Evolutionary conservation across 176 grass and related monocot genomes (phyloP), one percentile per base, ranked within the genome.

Genomic region (Juncus inflexus): DNA sequence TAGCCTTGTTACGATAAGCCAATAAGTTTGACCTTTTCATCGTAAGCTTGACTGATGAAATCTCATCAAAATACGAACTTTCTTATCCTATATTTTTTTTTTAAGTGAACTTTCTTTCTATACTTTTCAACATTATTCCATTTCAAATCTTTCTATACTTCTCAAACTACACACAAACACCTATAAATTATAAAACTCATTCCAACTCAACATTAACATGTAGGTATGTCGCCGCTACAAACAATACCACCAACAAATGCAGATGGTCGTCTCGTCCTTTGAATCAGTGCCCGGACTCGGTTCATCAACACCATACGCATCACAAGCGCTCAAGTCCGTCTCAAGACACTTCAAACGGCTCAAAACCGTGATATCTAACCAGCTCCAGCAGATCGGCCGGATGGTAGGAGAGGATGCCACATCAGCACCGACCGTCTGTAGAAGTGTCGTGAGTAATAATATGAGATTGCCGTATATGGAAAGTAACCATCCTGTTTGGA

Each of bases 261-360:
- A 86, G 63, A 86, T 78, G 74, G 83, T 81, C 58, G 75, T 81
- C 8, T 78, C 83, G 57, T 81, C 74, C 2, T 82, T 86, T 14
- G 83, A 86, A 36, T 78, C 78, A 10, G 69, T 86, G 14, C 72
- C 78, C 35, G 83, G 83, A 42, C 74, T 78, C 1, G 77, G 65
- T 50, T 74, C 67, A 58, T 72, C 83, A 10, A 77, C 83, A 43
- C 83, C 83, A 9, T 86, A 55, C 14, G 50, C 83, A 6, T 77
- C 78, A 1, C 50, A 62, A 63, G 74, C 74, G 35, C 67, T 81
- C 37, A 81, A 77, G 60, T 43, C 83, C 66, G 67, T 81, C 19
- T 69, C 83, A 12, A 81, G 72, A 6, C 73, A 86, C 52, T 86
- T 86, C 37, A 45, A 66, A 42, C 57, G 78, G 13, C 12, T 86